Evolutionary conservation across 108 stramenopile genomes (phyloP), one percentile per base, ranked within the genome.

Genomic region (Discostella stelligeroides): DNA sequence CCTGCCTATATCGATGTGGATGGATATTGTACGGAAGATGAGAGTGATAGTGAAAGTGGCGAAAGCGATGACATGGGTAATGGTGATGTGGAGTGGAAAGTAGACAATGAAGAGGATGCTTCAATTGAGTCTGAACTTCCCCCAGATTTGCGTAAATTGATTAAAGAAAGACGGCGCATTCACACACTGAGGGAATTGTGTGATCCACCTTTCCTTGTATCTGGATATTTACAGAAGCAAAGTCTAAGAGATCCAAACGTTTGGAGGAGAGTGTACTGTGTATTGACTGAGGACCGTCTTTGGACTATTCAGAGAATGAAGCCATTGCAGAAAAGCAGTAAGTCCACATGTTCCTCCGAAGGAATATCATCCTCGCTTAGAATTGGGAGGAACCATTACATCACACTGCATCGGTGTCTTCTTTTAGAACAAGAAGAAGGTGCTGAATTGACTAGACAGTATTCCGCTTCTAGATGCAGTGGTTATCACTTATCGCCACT

Each of bases 21-120:
- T 9, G 81, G 81, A 0, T 82, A 82, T 50, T 82, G 81, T 25
- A 82, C 80, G 21, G 71, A 67, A n/a, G 65, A 79, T 12, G 71
- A 68, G 51, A 68, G 66, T 62, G 72, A 79, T 39, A 23, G 45
- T 28, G 63, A 66, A 21, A 57, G 67, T 47, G 60, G 41, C 40
- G 54, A 70, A 18, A 49, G 7, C 28, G 59, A 66, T 17, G 63
- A 74, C 27, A 50, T 58, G 29, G 57, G 20, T 14, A 12, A 10
- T 2, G 53, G 28, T 14, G 53, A 54, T 2, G 53, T 24, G 5
- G 53, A 54, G 6, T 23, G 27, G 24, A 0, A 10, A 5, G 37
- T 38, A 13, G 50, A 50, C 34, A 0, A 43, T 45, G 41, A 18
- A 50, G n/a, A 42, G 11, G 62, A 38, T 40, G 39, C 28, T 17